Evolutionary conservation across 106 monocot species (phyloP).

Genomic region (Dactylorhiza incarnata): DNA sequence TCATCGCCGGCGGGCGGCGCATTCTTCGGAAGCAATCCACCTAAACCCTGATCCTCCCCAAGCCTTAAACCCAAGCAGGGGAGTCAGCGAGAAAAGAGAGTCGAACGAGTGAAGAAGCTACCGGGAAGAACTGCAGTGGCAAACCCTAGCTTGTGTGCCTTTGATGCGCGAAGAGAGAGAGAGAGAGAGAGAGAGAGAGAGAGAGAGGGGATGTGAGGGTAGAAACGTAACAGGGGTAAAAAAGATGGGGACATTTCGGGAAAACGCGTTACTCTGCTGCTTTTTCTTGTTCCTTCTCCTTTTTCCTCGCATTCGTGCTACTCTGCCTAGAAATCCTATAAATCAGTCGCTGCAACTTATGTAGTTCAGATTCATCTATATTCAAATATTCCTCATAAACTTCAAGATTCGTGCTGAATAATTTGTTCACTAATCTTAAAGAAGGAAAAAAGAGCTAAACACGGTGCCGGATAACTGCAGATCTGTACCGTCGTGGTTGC

Average conservation of each 20-base stretch:
- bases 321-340: neutral
- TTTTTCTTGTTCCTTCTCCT: neutral
- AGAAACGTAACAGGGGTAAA: neutral
- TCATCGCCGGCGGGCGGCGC: slow-evolving; percentile 18
- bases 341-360: neutral
- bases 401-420: neutral
- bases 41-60: too few relatives aligned
- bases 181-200: neutral
- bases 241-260: neutral
- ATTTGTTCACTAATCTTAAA: neutral
- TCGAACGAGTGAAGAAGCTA: neutral
- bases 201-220: neutral
- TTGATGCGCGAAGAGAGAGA: slow-evolving; percentile 1
- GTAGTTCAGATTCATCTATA: neutral
- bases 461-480: too few relatives aligned
- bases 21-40: slow-evolving; percentile 7
- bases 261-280: neutral
- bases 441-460: neutral
- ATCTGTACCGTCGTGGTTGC: too few relatives aligned
- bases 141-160: neutral
- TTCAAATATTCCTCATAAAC: neutral
- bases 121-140: neutral
- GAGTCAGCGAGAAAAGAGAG: neutral
- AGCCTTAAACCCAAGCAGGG: neutral
- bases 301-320: neutral